A percentile compares a stretch with the other conserved stretches of the same genome.
These are phyloP conservation scores for Lichtheimia ramosa DNA, from an alignment of 371 early-diverging fungal species.

Conservation along the genomic window DNA sequence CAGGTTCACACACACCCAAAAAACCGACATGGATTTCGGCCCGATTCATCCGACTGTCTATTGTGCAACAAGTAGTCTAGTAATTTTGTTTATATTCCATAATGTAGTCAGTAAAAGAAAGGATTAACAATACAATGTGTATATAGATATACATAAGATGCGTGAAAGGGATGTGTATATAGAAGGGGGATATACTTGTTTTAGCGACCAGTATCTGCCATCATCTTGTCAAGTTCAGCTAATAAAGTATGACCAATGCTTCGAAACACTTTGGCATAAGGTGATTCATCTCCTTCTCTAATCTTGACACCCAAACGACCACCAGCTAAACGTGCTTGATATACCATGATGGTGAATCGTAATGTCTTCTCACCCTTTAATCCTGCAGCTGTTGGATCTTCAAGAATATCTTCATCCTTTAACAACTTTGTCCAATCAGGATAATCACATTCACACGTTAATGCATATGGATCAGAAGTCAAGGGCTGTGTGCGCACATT, in stretches of 20 bases:
- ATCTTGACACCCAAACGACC: constrained; percentile 39
- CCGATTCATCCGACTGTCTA: too few species aligned
- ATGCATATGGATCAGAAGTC: constrained; percentile 16
- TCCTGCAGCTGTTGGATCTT: constrained; percentile 1
- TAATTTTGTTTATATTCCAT: too few species aligned
- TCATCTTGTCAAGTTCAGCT: constrained; percentile 20
- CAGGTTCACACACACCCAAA: too few species aligned
- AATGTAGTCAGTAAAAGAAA: background rate
- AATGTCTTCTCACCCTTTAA: constrained; percentile 8
- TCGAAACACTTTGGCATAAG: constrained; percentile 15
- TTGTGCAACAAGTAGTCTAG: too few species aligned
- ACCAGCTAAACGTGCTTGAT: constrained; percentile 37
- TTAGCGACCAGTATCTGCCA: background rate
- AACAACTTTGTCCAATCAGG: constrained; percentile 17
- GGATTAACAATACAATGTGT: background rate
- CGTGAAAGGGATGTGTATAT: background rate
- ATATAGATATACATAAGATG: background rate
- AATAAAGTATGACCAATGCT: constrained; percentile 19
- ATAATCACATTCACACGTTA: constrained; percentile 25
- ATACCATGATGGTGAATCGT: constrained; percentile 26
- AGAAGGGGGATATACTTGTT: background rate
- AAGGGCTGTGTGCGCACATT: constrained; percentile 12
- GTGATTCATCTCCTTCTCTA: constrained; percentile 25
- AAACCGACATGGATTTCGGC: too few species aligned
- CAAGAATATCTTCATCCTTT: background rate